Conservation (phyloP, 371 early-diverging fungal genomes). For the Lichtheimia ramosa region DNA sequence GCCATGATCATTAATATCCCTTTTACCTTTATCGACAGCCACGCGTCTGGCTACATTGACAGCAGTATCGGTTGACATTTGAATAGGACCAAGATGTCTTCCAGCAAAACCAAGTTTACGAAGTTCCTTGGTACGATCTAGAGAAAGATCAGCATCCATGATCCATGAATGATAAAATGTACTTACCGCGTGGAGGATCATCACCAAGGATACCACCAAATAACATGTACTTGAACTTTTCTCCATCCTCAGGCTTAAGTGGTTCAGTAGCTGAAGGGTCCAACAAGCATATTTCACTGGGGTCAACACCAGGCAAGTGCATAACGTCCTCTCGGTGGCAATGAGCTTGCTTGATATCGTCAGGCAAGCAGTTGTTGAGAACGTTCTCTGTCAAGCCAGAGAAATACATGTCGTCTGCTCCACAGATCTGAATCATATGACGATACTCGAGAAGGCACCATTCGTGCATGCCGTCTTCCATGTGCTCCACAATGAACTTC, state of each 20-base stretch:
- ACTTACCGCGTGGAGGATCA: constrained; percentile 66
- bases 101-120: constrained; percentile 75
- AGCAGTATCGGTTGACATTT: constrained; percentile 78
- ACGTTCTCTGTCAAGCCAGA: constrained; percentile 57
- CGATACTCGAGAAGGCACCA: constrained; percentile 78
- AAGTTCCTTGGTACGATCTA: constrained; percentile 76
- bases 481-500: constrained; percentile 73
- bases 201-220: constrained; percentile 84
- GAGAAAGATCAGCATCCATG: neutral
- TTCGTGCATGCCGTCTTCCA: constrained; percentile 76
- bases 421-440: constrained; percentile 68
- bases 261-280: constrained; percentile 66
- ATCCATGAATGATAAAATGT: neutral
- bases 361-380: constrained; percentile 50
- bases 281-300: constrained; percentile 68
- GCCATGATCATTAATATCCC: neutral
- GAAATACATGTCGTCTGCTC: constrained; percentile 60
- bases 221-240: constrained; percentile 68
- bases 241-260: constrained; percentile 69
- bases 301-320: constrained; percentile 56
- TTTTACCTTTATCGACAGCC: constrained; percentile 58
- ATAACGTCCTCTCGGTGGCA: constrained; percentile 61
- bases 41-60: constrained; percentile 64
- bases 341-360: constrained; percentile 54
- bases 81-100: constrained; percentile 74